Base-by-base conservation (phyloP, 202 grass and related monocot genomes). In the Thinopyrum obtusiflorum region DNA sequence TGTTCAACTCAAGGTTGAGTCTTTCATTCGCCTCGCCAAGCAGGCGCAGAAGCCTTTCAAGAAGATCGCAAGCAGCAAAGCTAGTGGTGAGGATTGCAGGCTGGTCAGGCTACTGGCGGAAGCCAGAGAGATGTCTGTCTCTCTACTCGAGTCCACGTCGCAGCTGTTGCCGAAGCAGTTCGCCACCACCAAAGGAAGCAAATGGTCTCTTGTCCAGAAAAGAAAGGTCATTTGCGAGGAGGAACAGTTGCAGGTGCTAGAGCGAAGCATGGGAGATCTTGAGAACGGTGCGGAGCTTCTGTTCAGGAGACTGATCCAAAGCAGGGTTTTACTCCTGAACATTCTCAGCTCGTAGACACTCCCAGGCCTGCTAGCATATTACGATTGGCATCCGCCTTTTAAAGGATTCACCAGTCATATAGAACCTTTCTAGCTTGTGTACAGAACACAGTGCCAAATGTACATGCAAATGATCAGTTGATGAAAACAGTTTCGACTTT, bases 291-390 rank as follows among this genome's bases (percentile, higher is more conserved):
- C 83, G 12, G 91, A 87, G 64, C 13, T 81, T 47, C 32, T 95
- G 11, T 93, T 93, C 88, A 69, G 78, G 86, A 87, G 65, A 80
- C 47, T 98, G 63, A 90, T 98, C 77, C 93, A 89, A 25, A 89
- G 86, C 70, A 90, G 89, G 77, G 91, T 90, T 11, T 87, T 79
- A 62, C 78, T 98, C 46, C 84, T 98, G 33, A 98, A 95, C 77
- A 49, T 87, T 69, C 86, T 92, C 84, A 95, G 85, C 80, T 91
- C 59, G 1, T 96, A 89, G 82, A 78, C 79, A 8, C 28, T 63
- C 36, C 60, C 44, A 76, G 37, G 28, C 80, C 32, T 27, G 65
- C 9, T 46, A 64, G 60, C 39, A 66, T 57, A 27, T 71, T 53
- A 42, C 7, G 27, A 75, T 81, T 70, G 74, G 74, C 40, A 40